Conservation (phyloP, 2,329 filamentous ascomycete species). For the Cladosporium halotolerans region DNA sequence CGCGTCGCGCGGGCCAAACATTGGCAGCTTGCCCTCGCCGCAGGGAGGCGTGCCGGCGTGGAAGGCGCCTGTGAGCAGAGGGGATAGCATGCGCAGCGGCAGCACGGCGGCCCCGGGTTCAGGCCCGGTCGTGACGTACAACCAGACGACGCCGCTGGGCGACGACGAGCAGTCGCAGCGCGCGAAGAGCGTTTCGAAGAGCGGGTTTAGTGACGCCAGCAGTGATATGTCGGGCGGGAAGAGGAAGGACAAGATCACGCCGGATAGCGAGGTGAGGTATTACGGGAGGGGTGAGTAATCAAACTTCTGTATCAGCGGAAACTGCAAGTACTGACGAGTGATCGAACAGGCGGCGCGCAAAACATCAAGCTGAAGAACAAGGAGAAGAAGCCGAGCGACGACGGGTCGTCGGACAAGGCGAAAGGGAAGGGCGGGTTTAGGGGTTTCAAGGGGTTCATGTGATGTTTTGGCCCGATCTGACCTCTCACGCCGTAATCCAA, state of each 20-base stretch:
- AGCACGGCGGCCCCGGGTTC: slow-evolving; percentile 51
- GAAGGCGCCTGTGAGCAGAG: slow-evolving; percentile 15
- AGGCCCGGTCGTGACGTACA: slow-evolving; percentile 31
- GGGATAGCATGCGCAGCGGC: slow-evolving; percentile 2
- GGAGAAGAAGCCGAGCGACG: slow-evolving; percentile 28
- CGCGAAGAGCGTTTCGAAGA: slow-evolving; percentile 1
- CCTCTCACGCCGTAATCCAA: no score
- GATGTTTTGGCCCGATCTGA: neutral
- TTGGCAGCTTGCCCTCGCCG: slow-evolving; percentile 12
- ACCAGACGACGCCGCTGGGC: slow-evolving; percentile 24
- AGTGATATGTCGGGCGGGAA: slow-evolving; percentile 26
- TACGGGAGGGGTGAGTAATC: slow-evolving; percentile 49
- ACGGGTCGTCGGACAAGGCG: slow-evolving; percentile 30
- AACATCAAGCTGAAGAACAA: slow-evolving; percentile 47
- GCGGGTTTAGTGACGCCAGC: slow-evolving; percentile 21
- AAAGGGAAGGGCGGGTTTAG: slow-evolving; percentile 33
- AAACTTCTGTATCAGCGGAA: neutral
- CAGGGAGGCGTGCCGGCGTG: slow-evolving; percentile 21
- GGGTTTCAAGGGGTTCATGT: slow-evolving; percentile 31
- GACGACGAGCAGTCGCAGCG: slow-evolving; percentile 18
- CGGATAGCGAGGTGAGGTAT: slow-evolving; percentile 45
- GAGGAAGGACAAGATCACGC: slow-evolving; percentile 41
- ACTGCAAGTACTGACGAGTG: neutral
- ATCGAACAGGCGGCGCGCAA: slow-evolving; percentile 42
- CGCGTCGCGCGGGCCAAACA: neutral